A percentile compares a stretch with the other conserved stretches of the same genome.
Conservation (phyloP, 23 red algal species). For the Gracilariopsis chorda region DNA sequence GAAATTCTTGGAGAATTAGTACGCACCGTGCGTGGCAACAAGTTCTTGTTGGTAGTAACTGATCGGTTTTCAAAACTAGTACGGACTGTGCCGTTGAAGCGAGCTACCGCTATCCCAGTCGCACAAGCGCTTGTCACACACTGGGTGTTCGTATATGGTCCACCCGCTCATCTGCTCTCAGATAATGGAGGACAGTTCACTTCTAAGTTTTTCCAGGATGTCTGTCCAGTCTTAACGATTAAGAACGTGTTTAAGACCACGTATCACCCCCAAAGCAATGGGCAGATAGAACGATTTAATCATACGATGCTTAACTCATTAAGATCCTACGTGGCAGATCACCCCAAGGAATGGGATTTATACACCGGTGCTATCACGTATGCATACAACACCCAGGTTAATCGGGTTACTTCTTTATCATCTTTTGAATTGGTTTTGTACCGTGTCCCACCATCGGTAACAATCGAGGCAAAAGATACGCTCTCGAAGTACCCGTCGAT, state of each 20-base stretch:
- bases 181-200: conserved; percentile 34
- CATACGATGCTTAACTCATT: neutral
- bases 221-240: neutral
- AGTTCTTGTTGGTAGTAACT: conserved; percentile 1
- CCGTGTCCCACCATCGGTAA: neutral
- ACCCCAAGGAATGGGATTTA: neutral
- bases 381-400: neutral
- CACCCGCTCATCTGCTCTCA: neutral
- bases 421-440: neutral
- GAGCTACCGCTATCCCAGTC: too few relatives aligned
- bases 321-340: neutral
- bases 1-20: neutral
- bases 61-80: conserved; percentile 17
- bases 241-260: neutral
- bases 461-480: neutral
- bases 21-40: neutral
- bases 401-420: neutral
- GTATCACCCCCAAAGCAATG: conserved; percentile 22
- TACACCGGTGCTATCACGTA: neutral
- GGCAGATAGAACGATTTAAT: conserved; percentile 16
- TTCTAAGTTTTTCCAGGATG: conserved; percentile 26
- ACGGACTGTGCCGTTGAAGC: too few relatives aligned
- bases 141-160: conserved; percentile 21
- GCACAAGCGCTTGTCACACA: neutral
- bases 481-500: neutral